Conservation (phyloP, 1,139 yeast species). For the Hanseniaspora sp. region DNA sequence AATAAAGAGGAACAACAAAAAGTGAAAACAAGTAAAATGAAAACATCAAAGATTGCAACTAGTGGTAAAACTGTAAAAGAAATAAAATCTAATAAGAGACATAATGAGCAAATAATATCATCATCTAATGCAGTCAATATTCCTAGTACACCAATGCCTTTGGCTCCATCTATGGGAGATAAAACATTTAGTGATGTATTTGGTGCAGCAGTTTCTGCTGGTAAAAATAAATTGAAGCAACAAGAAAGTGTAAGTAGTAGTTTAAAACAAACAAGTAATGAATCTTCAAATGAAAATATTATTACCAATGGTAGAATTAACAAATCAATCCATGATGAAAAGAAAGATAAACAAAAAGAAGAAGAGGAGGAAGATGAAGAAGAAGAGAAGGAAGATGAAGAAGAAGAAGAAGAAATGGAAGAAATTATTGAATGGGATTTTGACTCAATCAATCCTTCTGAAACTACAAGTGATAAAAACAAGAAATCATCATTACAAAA, state of each 20-base stretch:
- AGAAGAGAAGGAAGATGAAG: background rate
- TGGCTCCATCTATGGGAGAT: constrained; percentile 13
- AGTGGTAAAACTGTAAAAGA: background rate
- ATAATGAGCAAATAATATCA: constrained; percentile 8
- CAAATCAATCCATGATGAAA: too few relatives aligned
- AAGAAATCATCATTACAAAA: background rate
- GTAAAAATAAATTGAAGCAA: constrained; percentile 18
- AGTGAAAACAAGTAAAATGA: background rate
- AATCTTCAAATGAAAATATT: background rate
- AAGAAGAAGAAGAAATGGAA: constrained; percentile 27
- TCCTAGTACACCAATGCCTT: constrained; percentile 15
- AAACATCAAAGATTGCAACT: background rate
- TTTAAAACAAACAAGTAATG: constrained; percentile 17
- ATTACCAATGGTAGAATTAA: too few relatives aligned
- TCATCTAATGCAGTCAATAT: constrained; percentile 15
- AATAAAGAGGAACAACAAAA: constrained; percentile 22
- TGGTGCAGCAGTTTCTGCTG: constrained; percentile 1
- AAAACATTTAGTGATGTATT: constrained; percentile 10
- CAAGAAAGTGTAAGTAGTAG: constrained; percentile 17
- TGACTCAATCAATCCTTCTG: constrained; percentile 64
- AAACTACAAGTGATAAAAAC: constrained; percentile 37
- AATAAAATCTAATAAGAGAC: background rate
- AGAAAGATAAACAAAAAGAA: too few relatives aligned
- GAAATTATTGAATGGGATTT: constrained; percentile 82
- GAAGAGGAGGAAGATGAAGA: background rate